Evolutionary conservation across 257 asterid genomes (phyloP), one percentile per base, ranked within the genome.

Genomic region (Paulownia fortunei): DNA sequence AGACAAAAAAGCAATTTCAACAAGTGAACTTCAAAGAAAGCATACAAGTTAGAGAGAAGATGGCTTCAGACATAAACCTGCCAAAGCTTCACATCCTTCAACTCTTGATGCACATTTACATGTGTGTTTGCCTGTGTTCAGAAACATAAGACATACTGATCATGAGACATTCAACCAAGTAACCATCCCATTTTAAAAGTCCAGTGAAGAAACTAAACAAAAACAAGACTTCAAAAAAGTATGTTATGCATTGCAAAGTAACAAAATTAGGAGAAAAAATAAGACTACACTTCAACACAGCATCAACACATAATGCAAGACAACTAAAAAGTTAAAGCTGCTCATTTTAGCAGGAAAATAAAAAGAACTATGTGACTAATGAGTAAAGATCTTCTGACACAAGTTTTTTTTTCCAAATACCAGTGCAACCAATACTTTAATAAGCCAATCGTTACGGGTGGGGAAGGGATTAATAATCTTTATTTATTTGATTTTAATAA

Each of bases 11-110:
- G 73, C 39, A 51, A 68, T 36, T 73, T 69, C 47, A 59, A 76
- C 46, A 67, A 26, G 51, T 27, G 52, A 72, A 81, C 62, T 63
- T 58, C 56, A 71, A 19, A 68, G 9, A 36, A 63, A 67, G 71
- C 11, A 42, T 70, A 56, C 52, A 80, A 47, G 62, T 74, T 21
- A 52, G 56, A 24, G 75, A 67, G 44, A 54, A 23, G 56, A 58
- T 32, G 26, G 30, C 66, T 72, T 47, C 63, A 74, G 52, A 54
- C 12, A 80, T 67, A 52, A 71, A 95, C 99, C 99, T 93, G 99
- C 99, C 98, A 96, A 74, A 96, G 97, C 86, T 92, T 92, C 87
- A 96, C 97, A 81, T 96, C 99, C 91, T 88, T 96, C 84, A 89
- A 77, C 18, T 96, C 99, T 78, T 87, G 97, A 41, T 87, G 98